Evolutionary conservation across 495 filamentous ascomycete genomes (phyloP).

Genomic region (Penicillium longicatenatum): DNA sequence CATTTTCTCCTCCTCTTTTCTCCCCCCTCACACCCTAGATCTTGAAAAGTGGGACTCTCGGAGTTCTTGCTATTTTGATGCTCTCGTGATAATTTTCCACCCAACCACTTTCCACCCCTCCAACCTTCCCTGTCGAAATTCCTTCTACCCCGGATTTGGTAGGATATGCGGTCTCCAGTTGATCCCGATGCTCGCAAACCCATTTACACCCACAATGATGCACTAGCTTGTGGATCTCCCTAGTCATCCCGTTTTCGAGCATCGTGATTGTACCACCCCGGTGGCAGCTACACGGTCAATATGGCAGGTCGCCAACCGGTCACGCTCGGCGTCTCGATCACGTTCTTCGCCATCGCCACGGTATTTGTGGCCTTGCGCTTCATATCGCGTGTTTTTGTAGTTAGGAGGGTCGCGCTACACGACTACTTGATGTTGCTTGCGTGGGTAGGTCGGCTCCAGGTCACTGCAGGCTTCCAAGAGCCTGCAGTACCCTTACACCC

Average conservation of each 20-base stretch:
- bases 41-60: not conserved
- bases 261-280: not conserved
- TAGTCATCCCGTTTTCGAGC: not conserved
- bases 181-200: conserved; percentile 4
- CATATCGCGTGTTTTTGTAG: conserved; percentile 70
- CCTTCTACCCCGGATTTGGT: conserved; percentile 21
- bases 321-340: conserved; percentile 74
- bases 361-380: conserved; percentile 74
- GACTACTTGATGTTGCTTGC: conserved; percentile 85
- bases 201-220: not conserved
- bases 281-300: conserved; percentile 9
- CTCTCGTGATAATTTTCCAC: not conserved
- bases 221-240: conserved; percentile 1
- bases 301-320: conserved; percentile 61
- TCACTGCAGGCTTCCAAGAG: conserved; percentile 20
- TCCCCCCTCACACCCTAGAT: not conserved
- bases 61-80: not conserved
- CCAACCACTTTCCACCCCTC: not conserved
- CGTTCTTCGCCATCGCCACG: conserved; percentile 65
- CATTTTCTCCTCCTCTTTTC: not conserved
- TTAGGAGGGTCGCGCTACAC: conserved; percentile 67
- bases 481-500: not conserved
- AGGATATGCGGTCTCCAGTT: conserved; percentile 4
- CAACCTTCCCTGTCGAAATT: not conserved
- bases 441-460: conserved; percentile 58